Evolutionary conservation across 768 basidiomycete species (phyloP), one percentile per base, ranked within the genome.

Genomic region (Boletus rex-veris): DNA sequence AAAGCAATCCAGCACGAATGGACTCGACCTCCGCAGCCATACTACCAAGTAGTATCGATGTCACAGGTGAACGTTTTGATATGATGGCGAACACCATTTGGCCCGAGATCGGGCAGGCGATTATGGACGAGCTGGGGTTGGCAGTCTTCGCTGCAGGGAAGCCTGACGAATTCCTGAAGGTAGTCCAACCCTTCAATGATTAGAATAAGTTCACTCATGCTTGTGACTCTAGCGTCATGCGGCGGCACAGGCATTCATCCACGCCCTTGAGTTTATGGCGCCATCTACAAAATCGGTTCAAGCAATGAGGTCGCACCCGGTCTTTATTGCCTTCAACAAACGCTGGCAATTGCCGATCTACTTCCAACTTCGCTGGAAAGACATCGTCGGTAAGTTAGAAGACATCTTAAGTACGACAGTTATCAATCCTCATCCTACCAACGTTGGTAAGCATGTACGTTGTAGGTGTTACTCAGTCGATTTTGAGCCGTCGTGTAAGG

Each of bases 271-370:
- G 66, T 79, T 82, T 42, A 75, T 95, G 14, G 88, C 91, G 1
- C 91, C 94, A 0, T 90, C 92, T 3, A 70, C 78, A 15, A 76
- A 79, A 28, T 80, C 90, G 3, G 80, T 95, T 9, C 75, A 83
- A 55, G 74, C 77, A 3, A 85, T 98, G 81, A 83, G 92, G 4
- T 65, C 74, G 5, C 89, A 92, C 67, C 80, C 84, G 0, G 75
- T 84, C 4, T 96, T 86, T 67, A 58, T 64, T 21, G 71, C 84
- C 2, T 97, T 98, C 65, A 83, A 88, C 64, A 79, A 82, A 55
- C 81, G 93, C 35, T 99, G 97, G 95, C 97, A 98, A 66, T 79
- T 99, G 3, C 90, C 92, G 2, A 89, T 98, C 9, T 98, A 98
- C 67, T 98, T 96, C 69, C 97, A 99, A 64, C 75, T 99, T 55